Evolutionary conservation across 257 asterid species (phyloP).

Genomic region (Solanum ahanhuiri): DNA sequence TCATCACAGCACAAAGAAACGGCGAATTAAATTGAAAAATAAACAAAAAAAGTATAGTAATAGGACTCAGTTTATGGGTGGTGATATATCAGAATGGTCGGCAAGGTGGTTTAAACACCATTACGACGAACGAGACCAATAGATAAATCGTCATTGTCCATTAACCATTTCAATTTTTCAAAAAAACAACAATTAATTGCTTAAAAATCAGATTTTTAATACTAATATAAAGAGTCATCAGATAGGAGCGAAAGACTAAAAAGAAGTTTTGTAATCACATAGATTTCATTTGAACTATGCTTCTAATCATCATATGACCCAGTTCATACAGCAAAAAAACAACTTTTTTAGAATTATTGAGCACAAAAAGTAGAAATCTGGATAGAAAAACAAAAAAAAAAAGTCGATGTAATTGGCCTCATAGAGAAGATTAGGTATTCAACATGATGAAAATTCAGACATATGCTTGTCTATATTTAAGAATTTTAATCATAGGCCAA

Average conservation of each 20-base stretch:
- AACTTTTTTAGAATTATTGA: background rate
- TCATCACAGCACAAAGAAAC: background rate
- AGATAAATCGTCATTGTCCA: background rate
- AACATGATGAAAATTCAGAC: conserved; percentile 24
- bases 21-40: background rate
- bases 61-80: conserved; percentile 26
- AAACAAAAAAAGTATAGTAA: background rate
- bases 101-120: conserved; percentile 17
- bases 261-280: conserved; percentile 5
- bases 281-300: conserved; percentile 30
- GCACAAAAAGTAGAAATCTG: background rate
- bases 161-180: background rate
- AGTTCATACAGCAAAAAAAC: background rate
- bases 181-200: background rate
- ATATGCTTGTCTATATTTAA: conserved; percentile 29
- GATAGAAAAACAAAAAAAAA: background rate
- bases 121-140: conserved; percentile 15
- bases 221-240: conserved; percentile 3
- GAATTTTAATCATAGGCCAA: conserved; percentile 21
- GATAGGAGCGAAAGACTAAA: conserved; percentile 39
- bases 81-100: conserved; percentile 19
- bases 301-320: conserved; percentile 18
- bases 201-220: background rate
- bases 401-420: conserved; percentile 16
- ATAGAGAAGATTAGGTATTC: conserved; percentile 36